phyloP scores from a whole-genome alignment of 371 early-diverging fungal genomes.

The Capillidium rhysosporum region DNA sequence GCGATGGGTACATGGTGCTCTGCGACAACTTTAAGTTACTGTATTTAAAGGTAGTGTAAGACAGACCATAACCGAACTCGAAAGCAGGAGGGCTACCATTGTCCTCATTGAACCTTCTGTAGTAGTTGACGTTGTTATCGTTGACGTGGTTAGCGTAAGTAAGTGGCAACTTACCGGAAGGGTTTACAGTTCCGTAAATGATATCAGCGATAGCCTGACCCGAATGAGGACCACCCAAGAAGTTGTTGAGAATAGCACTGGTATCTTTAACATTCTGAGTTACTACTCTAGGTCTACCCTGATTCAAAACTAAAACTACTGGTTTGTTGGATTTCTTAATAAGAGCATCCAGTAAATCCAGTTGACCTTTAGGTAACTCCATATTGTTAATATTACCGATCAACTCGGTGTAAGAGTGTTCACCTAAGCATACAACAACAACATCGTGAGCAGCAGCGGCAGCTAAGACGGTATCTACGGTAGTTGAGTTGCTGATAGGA shows the following conservation, averaged over 20 bases:
- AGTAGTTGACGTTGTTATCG: slow-evolving; percentile 14
- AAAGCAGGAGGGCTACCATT: slow-evolving; percentile 21
- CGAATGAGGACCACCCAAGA: slow-evolving; percentile 20
- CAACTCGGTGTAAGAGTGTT: slow-evolving; percentile 26
- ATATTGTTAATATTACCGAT: slow-evolving; percentile 31
- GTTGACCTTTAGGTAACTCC: slow-evolving; percentile 24
- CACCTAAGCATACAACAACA: slow-evolving; percentile 23
- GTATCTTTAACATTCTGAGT: slow-evolving; percentile 19
- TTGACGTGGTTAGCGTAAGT: slow-evolving; percentile 29
- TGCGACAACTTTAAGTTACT: slow-evolving; percentile 14
- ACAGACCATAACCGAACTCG: slow-evolving; percentile 36
- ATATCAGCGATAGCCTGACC: slow-evolving; percentile 28
- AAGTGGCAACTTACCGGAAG: slow-evolving; percentile 22
- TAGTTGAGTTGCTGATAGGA: background rate
- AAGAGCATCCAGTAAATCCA: slow-evolving; percentile 16
- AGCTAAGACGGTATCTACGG: slow-evolving; percentile 13
- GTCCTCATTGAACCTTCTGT: slow-evolving; percentile 10
- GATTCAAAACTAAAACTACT: slow-evolving; percentile 24
- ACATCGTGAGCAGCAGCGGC: slow-evolving; percentile 18
- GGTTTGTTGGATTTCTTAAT: slow-evolving; percentile 14
- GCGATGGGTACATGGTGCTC: background rate
- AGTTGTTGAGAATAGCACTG: slow-evolving; percentile 23
- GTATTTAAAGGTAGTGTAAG: slow-evolving; percentile 30
- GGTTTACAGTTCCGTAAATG: slow-evolving; percentile 21
- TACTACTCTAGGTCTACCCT: slow-evolving; percentile 34